Evolutionary conservation across 495 filamentous ascomycete genomes (phyloP), one percentile per base, ranked within the genome.

Genomic region (Penicillium angulare): DNA sequence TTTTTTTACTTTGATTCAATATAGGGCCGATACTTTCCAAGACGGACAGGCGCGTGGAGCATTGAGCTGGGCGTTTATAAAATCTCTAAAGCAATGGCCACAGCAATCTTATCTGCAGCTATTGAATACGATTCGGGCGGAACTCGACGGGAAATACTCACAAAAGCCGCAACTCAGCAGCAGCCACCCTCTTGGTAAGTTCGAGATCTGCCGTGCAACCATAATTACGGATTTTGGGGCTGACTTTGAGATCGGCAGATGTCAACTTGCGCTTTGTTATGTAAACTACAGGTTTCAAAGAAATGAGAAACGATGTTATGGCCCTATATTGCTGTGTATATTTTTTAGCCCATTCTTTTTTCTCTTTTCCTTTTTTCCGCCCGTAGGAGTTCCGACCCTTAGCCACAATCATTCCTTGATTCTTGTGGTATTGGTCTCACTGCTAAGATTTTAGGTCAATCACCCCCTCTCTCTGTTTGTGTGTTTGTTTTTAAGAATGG

Each of bases 141-240:
- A 97, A 68, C 77, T 98, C 50, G 81, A 89, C 50, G 86, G 83
- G 17, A 92, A 92, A 66, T 98, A 98, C 67, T 85, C 84, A 24
- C 93, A 98, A 72, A 97, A 96, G 78, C 93, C 93, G 58, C 93
- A 98, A 77, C 78, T 98, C 54, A 96, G 90, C 69, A 92, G 91
- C 76, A 96, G 90, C 73, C 92, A 97, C 76, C 92, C 92, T 43
- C 79, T 97, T 72, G 87, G 92, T 97, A 80, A 74, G 63, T 71
- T 47, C n/a, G 21, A 18, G 55, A 42, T 43, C 49, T 54, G 51
- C 59, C 9, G 39, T 50, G 20, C 15, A 33, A 39, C 40, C 34
- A 27, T 22, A 13, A 43, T 29, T 3, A 15, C n/a, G 32, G 33
- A 31, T 17, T n/a, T 45, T 22, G 17, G 33, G 12, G 43, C 65